Evolutionary conservation across 1,139 yeast genomes (phyloP).

Genomic region (Geotrichum carabidarum): DNA sequence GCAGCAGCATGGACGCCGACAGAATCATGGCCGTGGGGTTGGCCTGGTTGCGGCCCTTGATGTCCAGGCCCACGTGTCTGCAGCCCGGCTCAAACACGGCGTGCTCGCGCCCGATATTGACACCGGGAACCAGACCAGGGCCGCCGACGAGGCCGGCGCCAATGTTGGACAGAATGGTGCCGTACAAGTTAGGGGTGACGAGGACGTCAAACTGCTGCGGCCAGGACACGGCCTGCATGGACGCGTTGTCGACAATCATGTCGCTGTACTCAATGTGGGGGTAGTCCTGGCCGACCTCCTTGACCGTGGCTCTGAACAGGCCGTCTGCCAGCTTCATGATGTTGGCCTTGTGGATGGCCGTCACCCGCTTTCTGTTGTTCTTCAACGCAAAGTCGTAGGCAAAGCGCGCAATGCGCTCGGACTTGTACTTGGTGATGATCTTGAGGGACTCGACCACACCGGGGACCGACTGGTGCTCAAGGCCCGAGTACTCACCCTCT

Average conservation of each 20-base stretch:
- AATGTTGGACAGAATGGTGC: conserved; percentile 93
- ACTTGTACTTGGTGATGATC: conserved; percentile 89
- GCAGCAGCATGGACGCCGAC: conserved; percentile 83
- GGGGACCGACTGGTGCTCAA: conserved; percentile 95
- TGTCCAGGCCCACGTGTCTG: conserved; percentile 97
- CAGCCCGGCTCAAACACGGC: conserved; percentile 99
- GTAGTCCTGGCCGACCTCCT: conserved; percentile 85
- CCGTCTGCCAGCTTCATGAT: conserved; percentile 99
- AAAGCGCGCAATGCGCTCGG: conserved; percentile 95
- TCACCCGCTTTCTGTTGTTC: conserved; percentile 86
- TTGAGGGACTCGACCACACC: conserved; percentile 97
- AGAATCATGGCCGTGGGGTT: conserved; percentile 98
- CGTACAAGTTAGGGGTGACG: conserved; percentile 97
- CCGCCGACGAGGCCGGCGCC: conserved; percentile 99
- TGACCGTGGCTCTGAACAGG: conserved; percentile 89
- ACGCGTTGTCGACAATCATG: conserved; percentile 97
- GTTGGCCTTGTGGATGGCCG: conserved; percentile 98
- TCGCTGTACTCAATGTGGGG: conserved; percentile 80
- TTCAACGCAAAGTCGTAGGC: conserved; percentile 93
- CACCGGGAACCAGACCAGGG: conserved; percentile 98
- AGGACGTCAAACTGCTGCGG: conserved; percentile 97
- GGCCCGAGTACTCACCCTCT: conserved; percentile 98
- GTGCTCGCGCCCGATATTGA: conserved; percentile 94
- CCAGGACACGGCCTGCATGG: conserved; percentile 97
- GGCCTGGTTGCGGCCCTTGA: conserved; percentile 89